Evolutionary conservation across 2,329 filamentous ascomycete genomes (phyloP).

Genomic region (Nigrospora oryzae): DNA sequence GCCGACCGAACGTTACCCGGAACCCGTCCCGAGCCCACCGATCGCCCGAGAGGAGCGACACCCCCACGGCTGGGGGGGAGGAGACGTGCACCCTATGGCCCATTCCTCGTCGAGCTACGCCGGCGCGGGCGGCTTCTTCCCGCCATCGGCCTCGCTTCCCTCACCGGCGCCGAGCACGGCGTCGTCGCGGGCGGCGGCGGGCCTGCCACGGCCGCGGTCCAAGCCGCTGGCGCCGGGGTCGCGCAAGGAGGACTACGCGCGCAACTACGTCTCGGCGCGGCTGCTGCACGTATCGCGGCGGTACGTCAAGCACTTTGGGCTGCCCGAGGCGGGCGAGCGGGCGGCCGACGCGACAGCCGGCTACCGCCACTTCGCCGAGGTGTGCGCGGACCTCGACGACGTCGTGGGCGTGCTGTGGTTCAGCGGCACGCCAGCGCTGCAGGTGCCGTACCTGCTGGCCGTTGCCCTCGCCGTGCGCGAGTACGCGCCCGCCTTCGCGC

Average conservation of each 20-base stretch:
- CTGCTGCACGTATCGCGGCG: constrained; percentile 46
- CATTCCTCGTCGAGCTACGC: neutral
- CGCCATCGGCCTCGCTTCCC: constrained; percentile 31
- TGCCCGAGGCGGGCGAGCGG: constrained; percentile 35
- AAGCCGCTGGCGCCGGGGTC: constrained; percentile 47
- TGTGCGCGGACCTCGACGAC: constrained; percentile 65
- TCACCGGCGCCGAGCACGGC: constrained; percentile 46
- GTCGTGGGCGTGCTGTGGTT: constrained; percentile 80
- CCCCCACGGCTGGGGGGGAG: too few species aligned
- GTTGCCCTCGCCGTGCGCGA: constrained; percentile 65
- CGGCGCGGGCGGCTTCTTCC: constrained; percentile 43
- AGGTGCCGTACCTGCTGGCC: constrained; percentile 76
- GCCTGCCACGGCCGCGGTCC: constrained; percentile 46
- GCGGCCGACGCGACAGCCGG: constrained; percentile 38
- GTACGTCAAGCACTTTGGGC: constrained; percentile 51
- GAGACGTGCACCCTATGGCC: too few species aligned
- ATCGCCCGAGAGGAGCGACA: too few species aligned
- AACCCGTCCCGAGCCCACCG: too few species aligned
- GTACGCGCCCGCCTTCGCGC: constrained; percentile 65
- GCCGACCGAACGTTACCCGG: too few species aligned
- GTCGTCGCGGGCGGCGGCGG: constrained; percentile 28
- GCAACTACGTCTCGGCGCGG: constrained; percentile 46
- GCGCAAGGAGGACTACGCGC: constrained; percentile 50
- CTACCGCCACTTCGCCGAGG: constrained; percentile 56
- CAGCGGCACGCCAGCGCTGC: constrained; percentile 71